Percentiles rank a stretch among this genome's conserved stretches.
Evolutionary conservation across 2,329 filamentous ascomycete genomes (phyloP).

Genomic region (Bipolaris cookei): DNA sequence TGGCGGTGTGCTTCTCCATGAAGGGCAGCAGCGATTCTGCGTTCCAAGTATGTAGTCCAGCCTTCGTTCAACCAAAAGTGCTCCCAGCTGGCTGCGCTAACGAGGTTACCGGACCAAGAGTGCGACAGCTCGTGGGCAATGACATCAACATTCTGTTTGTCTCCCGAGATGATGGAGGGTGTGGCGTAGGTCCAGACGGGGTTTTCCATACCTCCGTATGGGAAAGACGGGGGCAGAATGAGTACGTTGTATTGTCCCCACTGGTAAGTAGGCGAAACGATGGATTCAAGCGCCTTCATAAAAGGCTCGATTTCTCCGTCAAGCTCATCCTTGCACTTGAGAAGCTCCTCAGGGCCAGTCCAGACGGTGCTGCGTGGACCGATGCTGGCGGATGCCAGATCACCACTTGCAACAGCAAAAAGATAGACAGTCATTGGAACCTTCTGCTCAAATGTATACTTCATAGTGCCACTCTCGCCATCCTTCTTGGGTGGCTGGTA

Average conservation of each 20-base stretch:
- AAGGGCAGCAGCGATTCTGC: constrained; percentile 76
- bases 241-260: constrained; percentile 97
- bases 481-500: constrained; percentile 58
- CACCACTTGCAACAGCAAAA: constrained; percentile 86
- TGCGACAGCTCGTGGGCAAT: constrained; percentile 84
- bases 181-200: constrained; percentile 95
- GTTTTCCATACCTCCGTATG: constrained; percentile 75
- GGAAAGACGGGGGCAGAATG: constrained; percentile 80
- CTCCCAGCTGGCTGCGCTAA: constrained; percentile 80
- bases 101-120: constrained; percentile 88
- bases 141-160: constrained; percentile 85
- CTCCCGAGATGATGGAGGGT: constrained; percentile 88
- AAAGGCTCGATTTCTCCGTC: constrained; percentile 91
- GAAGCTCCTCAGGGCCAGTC: constrained; percentile 85
- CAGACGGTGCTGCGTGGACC: constrained; percentile 85
- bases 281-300: constrained; percentile 80
- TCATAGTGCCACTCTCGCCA: constrained; percentile 60
- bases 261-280: constrained; percentile 78
- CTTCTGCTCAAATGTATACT: constrained; percentile 87
- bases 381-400: constrained; percentile 83
- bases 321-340: constrained; percentile 87
- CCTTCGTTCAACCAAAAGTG: constrained; percentile 77
- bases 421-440: constrained; percentile 94
- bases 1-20: constrained; percentile 87
- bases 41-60: constrained; percentile 95